Percentiles rank a stretch among this genome's conserved stretches.
Evolutionary conservation across 192 early-diverging fungal species (phyloP).

Genomic region (Cladochytrium replicatum): DNA sequence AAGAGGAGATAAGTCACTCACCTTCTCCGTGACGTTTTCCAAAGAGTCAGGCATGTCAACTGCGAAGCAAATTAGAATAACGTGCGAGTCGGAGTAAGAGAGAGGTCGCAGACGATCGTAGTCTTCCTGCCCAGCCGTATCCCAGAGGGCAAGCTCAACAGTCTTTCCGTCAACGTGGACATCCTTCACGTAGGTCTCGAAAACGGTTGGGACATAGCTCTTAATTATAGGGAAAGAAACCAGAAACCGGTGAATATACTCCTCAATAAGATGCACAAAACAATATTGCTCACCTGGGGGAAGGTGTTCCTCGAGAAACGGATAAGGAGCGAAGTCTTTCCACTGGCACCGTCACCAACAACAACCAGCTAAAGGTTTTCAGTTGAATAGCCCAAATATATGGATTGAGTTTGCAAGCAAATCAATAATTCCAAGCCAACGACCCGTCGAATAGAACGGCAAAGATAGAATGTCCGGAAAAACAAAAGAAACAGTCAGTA

Average conservation of each 20-base stretch:
- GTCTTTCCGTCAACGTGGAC: conserved; percentile 74
- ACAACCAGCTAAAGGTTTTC: conserved; percentile 12
- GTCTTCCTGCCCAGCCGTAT: conserved; percentile 96
- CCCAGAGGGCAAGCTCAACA: conserved; percentile 89
- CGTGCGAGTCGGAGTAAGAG: conserved; percentile 86
- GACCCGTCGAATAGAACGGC: no score
- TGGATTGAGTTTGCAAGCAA: no score
- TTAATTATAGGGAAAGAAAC: no score
- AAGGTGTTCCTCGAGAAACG: conserved; percentile 1
- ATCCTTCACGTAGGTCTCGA: conserved; percentile 89
- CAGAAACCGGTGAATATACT: no score
- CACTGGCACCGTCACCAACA: conserved; percentile 16
- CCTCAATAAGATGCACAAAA: no score
- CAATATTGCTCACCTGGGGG: no score
- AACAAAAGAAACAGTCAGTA: no score
- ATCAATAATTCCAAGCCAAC: no score
- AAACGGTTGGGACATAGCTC: conserved; percentile 52
- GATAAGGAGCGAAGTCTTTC: conserved; percentile 17
- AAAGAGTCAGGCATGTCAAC: conserved; percentile 70
- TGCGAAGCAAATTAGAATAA: conserved; percentile 88
- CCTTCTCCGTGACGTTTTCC: conserved; percentile 68
- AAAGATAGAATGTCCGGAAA: no score
- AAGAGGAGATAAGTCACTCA: conserved; percentile 11
- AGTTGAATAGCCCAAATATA: no score
- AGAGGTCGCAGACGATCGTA: conserved; percentile 88